Percentiles rank a stretch among this genome's conserved stretches.
Conservation (phyloP, 129 eudicot species). For the Helichrysum umbraculigerum region DNA sequence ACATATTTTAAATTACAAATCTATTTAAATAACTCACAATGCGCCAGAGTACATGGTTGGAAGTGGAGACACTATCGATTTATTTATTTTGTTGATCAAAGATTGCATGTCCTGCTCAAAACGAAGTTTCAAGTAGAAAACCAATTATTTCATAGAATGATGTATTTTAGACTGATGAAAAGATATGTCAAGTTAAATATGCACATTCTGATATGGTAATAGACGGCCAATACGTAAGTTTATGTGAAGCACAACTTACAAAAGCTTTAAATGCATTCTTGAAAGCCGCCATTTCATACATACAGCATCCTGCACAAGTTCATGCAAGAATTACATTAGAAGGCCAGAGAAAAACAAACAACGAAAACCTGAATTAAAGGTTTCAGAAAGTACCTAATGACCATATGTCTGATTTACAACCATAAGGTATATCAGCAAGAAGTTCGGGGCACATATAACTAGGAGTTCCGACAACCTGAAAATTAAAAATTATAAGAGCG, state of each 20-base stretch:
- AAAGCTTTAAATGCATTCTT: slow-evolving; percentile 97
- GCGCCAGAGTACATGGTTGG: slow-evolving; percentile 90
- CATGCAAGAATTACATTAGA: slow-evolving; percentile 3
- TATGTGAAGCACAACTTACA: slow-evolving; percentile 49
- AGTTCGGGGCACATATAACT: slow-evolving; percentile 99
- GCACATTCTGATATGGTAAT: neutral
- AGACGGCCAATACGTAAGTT: neutral
- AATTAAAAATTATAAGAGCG: neutral
- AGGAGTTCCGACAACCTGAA: slow-evolving; percentile 98
- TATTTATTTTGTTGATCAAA: slow-evolving; percentile 85
- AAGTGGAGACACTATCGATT: slow-evolving; percentile 85
- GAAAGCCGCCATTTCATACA: slow-evolving; percentile 92
- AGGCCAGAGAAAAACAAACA: neutral
- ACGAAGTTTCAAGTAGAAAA: neutral
- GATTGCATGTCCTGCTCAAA: slow-evolving; percentile 90
- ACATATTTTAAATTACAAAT: neutral
- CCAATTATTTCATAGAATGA: neutral
- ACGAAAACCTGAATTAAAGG: neutral
- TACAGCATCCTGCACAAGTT: slow-evolving; percentile 80
- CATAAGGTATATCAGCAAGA: slow-evolving; percentile 99
- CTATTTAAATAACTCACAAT: slow-evolving; percentile 61
- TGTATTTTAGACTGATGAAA: neutral
- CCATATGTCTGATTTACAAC: slow-evolving; percentile 98
- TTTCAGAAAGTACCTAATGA: slow-evolving; percentile 63
- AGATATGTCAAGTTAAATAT: neutral